Evolutionary conservation across 768 basidiomycete species (phyloP), one percentile per base, ranked within the genome.

Genomic region (Phaffia tasmanica): DNA sequence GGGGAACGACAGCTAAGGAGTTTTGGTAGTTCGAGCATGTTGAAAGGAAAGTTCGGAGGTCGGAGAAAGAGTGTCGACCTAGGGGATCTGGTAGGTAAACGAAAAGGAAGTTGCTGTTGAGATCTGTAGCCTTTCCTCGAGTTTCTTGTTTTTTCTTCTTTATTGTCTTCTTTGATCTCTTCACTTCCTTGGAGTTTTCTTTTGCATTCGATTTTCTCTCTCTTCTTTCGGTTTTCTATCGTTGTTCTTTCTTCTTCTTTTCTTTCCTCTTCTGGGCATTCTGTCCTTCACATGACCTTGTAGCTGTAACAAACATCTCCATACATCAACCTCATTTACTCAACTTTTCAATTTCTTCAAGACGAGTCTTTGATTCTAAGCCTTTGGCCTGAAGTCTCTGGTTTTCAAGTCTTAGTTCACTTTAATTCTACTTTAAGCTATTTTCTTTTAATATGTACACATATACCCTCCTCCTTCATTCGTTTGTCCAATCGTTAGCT

Each of bases 1-100:
- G 95, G 95, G 11, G 95, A 97, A 76, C 82, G 95, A 67, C 88
- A 91, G 27, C 80, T 98, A 42, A 82, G 91, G 65, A 82, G 94
- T 72, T 89, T 97, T 42, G 91, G 86, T 69, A 89, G 88, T 75
- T 87, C 87, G n/a, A 89, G 88, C 72, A 84, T 88, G 64, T 78
- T 92, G 72, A 89, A 88, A 15, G 25, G 60, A 7, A 46, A 62
- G 54, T 46, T 25, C 14, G 47, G 58, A 1, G 32, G 60, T 18
- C 23, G 63, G 63, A 46, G 63, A 14, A 56, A 35, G n/a, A 64
- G 63, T 29, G 63, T 64, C 11, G 57, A 51, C 23, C 25, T 64
- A 19, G 57, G 57, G 46, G 63, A 64, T 25, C 48, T 64, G 54
- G 63, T 64, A n/a, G 63, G 63, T 25, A 18, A 18, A 16, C 32